Base-by-base conservation (phyloP, 768 basidiomycete genomes). In the Tulasnella sp. region DNA sequence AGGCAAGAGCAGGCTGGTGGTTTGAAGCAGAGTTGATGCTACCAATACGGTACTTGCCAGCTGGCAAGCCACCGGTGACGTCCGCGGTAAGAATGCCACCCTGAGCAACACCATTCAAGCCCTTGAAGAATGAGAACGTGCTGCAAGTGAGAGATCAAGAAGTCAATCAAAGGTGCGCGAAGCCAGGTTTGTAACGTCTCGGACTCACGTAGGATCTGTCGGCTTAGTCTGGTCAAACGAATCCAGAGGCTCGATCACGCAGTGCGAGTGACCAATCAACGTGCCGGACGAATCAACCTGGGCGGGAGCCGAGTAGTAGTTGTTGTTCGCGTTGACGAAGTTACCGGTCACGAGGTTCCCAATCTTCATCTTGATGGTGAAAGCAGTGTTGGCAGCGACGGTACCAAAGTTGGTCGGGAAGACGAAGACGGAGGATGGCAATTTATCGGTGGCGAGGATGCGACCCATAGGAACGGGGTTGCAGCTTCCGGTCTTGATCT, bases 381-480 rank as follows among this genome's bases (percentile, higher is more conserved):
- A 77, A 34, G 34, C 34, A 17, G 74, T 76, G 64, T 77, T 75
- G 29, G 72, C 76, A n/a, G 75, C 3, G 74, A 77, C 36, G 71
- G 54, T 76, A 22, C 39, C 74, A 39, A 54, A 54, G 45, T 77
- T 77, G 54, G 34, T 64, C 29, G 76, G 76, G 52, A 75, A 73
- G 40, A 71, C 17, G 71, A 67, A 49, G 34, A 49, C 75, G 34
- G 42, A 70, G 42, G 71, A 7, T 81, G 81, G 29, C 71, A 76
- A 17, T 76, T 78, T 54, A 79, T 78, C 54, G 78, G 77, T 22
- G 80, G 79, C 31, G 19, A 80, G 78, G 68, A 83, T 81, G 75
- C 81, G 77, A 49, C 83, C 82, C 79, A 82, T 81, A 4, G 79
- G 79, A 11, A 80, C 79, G 14, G 83, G 82, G 79, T 84, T 83